Base-by-base conservation (phyloP, 225 moss, liverwort and hornwort genomes). In the Bryoerythrophyllum caledonicum region DNA sequence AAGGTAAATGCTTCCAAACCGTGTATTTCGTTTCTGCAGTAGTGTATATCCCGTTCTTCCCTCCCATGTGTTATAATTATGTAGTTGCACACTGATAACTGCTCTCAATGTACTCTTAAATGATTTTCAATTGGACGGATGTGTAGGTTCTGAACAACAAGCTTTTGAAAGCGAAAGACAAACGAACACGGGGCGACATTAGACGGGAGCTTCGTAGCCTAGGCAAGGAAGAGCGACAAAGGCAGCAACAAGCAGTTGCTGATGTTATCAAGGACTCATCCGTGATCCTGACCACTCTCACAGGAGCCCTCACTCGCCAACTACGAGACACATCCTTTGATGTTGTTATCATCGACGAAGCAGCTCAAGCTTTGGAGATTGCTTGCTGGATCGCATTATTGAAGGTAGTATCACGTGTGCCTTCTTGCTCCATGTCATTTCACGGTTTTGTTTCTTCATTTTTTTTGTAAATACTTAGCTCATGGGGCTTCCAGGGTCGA, bases 331-430 rank as follows among this genome's bases (percentile, higher is more conserved):
- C 91, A 24, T 86, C 87, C 54, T 97, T 94, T 80, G 96, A 97
- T 84, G 75, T 97, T 62, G 96, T 97, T 34, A 81, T 97, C 44
- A 93, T 97, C 67, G 96, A 97, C 78, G 96, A 97, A 83, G 94
- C 96, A 75, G 96, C 96, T 73, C 96, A 97, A 82, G 96, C 96
- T 74, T 89, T 97, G 70, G 96, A 97, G 76, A 90, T 94, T 57
- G 96, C 96, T 80, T 97, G 94, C 84, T 97, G 96, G 96, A 97
- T 94, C 79, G 91, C 96, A 20, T 87, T 97, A 49, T 71, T 96
- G 72, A 96, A 96, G 94, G 93, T 90, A 86, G 34, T 17, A n/a
- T n/a, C n/a, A 52, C 55, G 26, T 54, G 28, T 70, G 38, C 38
- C 38, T 1, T 38, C 10, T 38, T 38, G 38, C 37, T 37, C 7